These are phyloP conservation scores for Combretum micranthum DNA, from an alignment of 345 rosid species.

Conservation along the genomic window DNA sequence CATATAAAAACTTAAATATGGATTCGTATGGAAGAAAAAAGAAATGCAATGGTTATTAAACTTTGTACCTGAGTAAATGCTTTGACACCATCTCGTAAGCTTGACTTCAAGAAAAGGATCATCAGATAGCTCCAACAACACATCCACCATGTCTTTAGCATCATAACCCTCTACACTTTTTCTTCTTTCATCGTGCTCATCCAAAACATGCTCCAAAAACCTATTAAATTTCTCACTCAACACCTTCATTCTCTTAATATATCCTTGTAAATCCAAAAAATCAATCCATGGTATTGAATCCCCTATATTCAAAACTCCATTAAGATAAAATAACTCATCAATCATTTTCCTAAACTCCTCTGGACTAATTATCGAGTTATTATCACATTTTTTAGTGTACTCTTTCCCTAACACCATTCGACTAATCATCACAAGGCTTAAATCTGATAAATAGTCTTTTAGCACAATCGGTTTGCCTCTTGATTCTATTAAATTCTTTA, in stretches of 20 bases:
- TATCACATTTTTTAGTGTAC: constrained; percentile 16
- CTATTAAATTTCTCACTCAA: constrained; percentile 14
- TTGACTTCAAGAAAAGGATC: constrained; percentile 8
- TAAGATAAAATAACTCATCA: constrained; percentile 31
- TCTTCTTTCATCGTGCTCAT: background rate
- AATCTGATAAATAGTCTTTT: constrained; percentile 14
- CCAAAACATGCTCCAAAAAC: constrained; percentile 8
- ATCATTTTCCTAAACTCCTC: constrained; percentile 49
- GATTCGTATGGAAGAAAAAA: too few species aligned
- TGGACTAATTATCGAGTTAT: constrained; percentile 17
- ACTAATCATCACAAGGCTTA: constrained; percentile 36
- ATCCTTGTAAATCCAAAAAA: constrained; percentile 14
- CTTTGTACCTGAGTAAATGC: constrained; percentile 5
- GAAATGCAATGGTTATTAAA: too few species aligned
- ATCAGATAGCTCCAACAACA: background rate
- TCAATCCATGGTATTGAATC: constrained; percentile 16
- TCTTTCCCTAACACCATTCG: constrained; percentile 53
- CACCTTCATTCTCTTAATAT: constrained; percentile 20
- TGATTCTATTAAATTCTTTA: constrained; percentile 7
- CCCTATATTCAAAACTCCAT: constrained; percentile 14
- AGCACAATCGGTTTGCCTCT: background rate
- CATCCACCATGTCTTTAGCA: constrained; percentile 9
- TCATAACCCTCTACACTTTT: background rate
- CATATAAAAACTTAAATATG: too few species aligned
- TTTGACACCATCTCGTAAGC: constrained; percentile 3